Evolutionary conservation across 352 stramenopile species (phyloP).

Genomic region (Thalassiosira hispida): DNA sequence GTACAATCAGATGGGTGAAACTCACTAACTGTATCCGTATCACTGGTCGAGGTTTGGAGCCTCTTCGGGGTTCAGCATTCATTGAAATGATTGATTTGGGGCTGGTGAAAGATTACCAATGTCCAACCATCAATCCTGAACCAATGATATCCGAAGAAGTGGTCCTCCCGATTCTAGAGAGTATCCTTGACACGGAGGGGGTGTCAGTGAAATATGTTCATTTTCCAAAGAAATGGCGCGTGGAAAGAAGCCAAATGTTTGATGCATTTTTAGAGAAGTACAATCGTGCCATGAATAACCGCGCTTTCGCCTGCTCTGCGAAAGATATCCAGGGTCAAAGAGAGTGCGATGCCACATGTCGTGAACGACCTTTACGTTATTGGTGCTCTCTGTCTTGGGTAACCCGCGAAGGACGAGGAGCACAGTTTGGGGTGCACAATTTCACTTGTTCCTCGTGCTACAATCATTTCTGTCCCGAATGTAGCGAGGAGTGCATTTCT

Average conservation of each 20-base stretch:
- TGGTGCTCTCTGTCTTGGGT: background rate
- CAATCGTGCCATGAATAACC: too few species aligned
- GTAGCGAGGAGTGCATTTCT: too few species aligned
- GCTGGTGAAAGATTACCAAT: background rate
- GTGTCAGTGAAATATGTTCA: background rate
- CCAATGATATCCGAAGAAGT: background rate
- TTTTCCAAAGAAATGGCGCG: slow-evolving; percentile 4
- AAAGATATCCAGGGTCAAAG: background rate
- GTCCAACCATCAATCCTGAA: background rate
- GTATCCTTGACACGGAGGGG: slow-evolving; percentile 2
- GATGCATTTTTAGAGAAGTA: too few species aligned
- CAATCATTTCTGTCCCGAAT: too few species aligned
- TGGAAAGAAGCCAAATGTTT: background rate
- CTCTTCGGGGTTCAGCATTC: too few species aligned
- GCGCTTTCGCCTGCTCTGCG: too few species aligned
- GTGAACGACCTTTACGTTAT: background rate
- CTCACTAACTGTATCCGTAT: background rate
- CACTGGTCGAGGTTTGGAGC: too few species aligned
- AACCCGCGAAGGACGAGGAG: background rate
- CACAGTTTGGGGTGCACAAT: background rate
- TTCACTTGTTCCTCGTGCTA: background rate
- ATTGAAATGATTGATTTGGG: too few species aligned
- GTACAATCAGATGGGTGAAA: background rate
- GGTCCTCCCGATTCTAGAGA: slow-evolving; percentile 1
- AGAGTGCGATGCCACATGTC: too few species aligned